These are phyloP conservation scores for Wallacemonas sp. DNA, from an alignment of 208 protist genomes.

Conservation along the genomic window DNA sequence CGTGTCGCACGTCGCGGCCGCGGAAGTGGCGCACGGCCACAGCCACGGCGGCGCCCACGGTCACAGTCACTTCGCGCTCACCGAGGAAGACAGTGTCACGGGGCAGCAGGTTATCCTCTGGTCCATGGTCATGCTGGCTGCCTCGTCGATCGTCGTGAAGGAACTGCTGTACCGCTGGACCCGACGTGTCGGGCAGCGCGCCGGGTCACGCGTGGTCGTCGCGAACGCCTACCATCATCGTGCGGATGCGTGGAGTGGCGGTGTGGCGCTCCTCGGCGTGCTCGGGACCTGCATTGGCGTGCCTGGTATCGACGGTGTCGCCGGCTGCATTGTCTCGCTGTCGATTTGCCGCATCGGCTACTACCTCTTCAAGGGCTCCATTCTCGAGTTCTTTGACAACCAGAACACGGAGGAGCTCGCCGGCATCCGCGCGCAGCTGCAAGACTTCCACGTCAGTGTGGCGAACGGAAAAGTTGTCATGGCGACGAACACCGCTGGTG, in stretches of 20 bases:
- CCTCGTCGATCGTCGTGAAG: conserved; percentile 71
- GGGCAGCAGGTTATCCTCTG: conserved; percentile 72
- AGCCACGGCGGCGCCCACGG: conserved; percentile 36
- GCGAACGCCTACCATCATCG: conserved; percentile 91
- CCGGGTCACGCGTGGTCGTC: conserved; percentile 82
- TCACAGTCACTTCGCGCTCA: conserved; percentile 85
- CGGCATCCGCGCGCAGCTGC: conserved; percentile 59
- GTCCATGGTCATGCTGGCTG: conserved; percentile 79
- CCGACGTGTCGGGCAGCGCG: conserved; percentile 60
- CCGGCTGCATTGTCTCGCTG: conserved; percentile 74
- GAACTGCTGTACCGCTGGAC: conserved; percentile 87
- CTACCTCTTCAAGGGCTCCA: conserved; percentile 48
- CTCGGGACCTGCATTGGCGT: conserved; percentile 67
- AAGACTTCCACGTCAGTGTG: conserved; percentile 50
- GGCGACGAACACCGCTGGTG: conserved; percentile 7
- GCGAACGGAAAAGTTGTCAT: conserved; percentile 1
- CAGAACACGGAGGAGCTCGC: conserved; percentile 72
- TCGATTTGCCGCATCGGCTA: conserved; percentile 86
- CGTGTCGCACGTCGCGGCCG: not conserved
- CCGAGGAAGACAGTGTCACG: conserved; percentile 39
- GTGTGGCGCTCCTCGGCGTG: conserved; percentile 80
- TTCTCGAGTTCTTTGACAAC: conserved; percentile 89
- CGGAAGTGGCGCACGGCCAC: conserved; percentile 22
- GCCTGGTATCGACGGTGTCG: conserved; percentile 75
- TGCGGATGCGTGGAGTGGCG: conserved; percentile 88